phyloP scores from a whole-genome alignment of 2,329 filamentous ascomycete genomes.

The Microcyclospora tardicrescens region DNA sequence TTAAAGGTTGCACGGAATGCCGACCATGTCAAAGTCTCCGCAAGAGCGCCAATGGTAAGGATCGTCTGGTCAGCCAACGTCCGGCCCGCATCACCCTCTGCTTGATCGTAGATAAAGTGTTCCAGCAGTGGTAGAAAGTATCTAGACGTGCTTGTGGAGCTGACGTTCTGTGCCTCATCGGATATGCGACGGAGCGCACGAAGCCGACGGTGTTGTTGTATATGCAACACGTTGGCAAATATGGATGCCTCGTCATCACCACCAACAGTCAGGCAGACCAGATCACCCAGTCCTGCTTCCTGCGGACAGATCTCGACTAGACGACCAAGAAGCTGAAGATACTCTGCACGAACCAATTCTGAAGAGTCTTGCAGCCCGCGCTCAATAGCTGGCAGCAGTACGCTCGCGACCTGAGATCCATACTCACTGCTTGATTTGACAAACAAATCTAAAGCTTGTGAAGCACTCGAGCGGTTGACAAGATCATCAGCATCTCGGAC shows the following conservation, averaged over 20 bases:
- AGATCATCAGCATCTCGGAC: constrained; percentile 80
- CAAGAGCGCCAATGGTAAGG: constrained; percentile 62
- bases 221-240: constrained; percentile 85
- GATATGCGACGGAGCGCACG: constrained; percentile 70
- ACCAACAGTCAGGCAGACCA: constrained; percentile 55
- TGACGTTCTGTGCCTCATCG: constrained; percentile 52
- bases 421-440: constrained; percentile 44
- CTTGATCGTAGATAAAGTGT: constrained; percentile 80
- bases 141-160: constrained; percentile 65
- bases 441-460: constrained; percentile 66
- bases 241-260: constrained; percentile 74
- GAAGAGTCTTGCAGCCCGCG: constrained; percentile 60
- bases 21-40: constrained; percentile 71
- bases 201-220: constrained; percentile 73
- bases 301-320: constrained; percentile 57
- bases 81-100: constrained; percentile 63
- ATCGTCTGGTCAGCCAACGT: constrained; percentile 78
- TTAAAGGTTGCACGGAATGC: constrained; percentile 78
- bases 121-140: constrained; percentile 87
- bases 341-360: constrained; percentile 74
- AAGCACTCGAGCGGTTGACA: constrained; percentile 70
- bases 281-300: constrained; percentile 60
- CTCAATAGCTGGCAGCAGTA: constrained; percentile 65
- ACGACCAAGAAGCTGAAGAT: constrained; percentile 64
- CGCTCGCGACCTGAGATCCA: constrained; percentile 45